Conservation (phyloP, 495 filamentous ascomycete genomes). For the Clohesyomyces aquaticus region DNA sequence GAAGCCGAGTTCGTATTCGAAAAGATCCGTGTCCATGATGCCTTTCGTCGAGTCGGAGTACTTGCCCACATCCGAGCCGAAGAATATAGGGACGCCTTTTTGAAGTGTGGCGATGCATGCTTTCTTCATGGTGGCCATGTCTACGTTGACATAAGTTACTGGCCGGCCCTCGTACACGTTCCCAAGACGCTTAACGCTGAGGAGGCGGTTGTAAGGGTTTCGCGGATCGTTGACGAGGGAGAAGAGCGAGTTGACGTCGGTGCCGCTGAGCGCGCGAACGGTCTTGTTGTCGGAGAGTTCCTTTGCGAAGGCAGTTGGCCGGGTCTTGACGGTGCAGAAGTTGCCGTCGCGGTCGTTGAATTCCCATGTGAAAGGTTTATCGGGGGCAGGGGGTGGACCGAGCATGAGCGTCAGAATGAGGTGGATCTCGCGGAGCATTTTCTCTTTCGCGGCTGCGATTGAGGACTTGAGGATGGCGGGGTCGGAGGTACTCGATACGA, state of each 20-base stretch:
- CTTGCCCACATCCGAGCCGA: conserved; percentile 86
- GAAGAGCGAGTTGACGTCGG: conserved; percentile 64
- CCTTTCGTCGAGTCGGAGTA: conserved; percentile 66
- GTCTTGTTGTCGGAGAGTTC: conserved; percentile 56
- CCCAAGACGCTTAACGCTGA: conserved; percentile 77
- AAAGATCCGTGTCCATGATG: conserved; percentile 73
- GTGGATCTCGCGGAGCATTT: conserved; percentile 77
- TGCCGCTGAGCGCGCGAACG: conserved; percentile 56
- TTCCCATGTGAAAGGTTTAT: conserved; percentile 72
- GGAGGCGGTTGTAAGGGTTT: conserved; percentile 66
- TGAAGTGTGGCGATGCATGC: conserved; percentile 77
- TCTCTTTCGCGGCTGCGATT: conserved; percentile 62
- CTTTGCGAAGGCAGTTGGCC: conserved; percentile 66
- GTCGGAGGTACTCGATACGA: conserved; percentile 47
- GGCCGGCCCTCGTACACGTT: conserved; percentile 73
- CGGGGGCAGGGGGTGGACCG: conserved; percentile 71
- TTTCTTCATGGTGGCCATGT: conserved; percentile 69
- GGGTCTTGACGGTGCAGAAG: conserved; percentile 53
- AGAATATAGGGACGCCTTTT: conserved; percentile 79
- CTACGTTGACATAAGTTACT: conserved; percentile 80
- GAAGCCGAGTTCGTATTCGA: conserved; percentile 79
- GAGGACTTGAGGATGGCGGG: conserved; percentile 39
- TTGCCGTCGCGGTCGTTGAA: conserved; percentile 70
- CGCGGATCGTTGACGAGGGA: conserved; percentile 84
- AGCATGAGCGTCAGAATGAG: conserved; percentile 76